Percentiles rank a stretch among this genome's conserved stretches.
Conservation (phyloP, 1,284 basidiomycete species). For the Sphaerobolus stellatus region DNA sequence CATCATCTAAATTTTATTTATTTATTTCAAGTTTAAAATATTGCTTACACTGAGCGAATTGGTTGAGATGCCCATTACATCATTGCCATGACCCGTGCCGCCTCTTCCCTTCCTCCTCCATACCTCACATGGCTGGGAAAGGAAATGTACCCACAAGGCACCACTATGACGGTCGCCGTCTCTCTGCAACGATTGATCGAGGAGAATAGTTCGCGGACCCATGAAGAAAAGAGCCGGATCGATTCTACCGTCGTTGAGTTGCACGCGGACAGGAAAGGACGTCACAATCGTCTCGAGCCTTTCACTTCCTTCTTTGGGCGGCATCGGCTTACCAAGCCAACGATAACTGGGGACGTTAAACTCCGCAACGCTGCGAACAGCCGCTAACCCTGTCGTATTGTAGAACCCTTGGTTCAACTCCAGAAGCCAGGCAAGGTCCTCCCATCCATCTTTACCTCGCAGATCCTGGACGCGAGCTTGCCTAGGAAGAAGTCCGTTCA, state of each 20-base stretch:
- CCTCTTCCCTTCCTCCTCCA: too few species aligned
- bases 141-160: too few species aligned
- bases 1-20: too few species aligned
- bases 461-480: constrained; percentile 23
- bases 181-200: neutral
- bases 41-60: too few species aligned
- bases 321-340: constrained; percentile 25
- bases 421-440: constrained; percentile 26
- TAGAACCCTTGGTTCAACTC: constrained; percentile 31
- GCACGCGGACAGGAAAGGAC: constrained; percentile 19
- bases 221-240: neutral
- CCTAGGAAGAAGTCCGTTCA: constrained; percentile 28
- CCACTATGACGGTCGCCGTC: too few species aligned
- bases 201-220: neutral
- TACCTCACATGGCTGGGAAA: too few species aligned
- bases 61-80: too few species aligned
- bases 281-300: constrained; percentile 23
- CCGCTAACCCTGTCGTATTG: constrained; percentile 24
- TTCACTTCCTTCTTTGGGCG: constrained; percentile 22
- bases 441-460: constrained; percentile 23
- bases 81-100: too few species aligned
- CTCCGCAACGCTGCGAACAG: constrained; percentile 19
- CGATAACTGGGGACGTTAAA: constrained; percentile 11
- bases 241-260: neutral
- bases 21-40: too few species aligned